phyloP scores from a whole-genome alignment of 805 yeast species.

The Tetrapisispora fleetii region DNA sequence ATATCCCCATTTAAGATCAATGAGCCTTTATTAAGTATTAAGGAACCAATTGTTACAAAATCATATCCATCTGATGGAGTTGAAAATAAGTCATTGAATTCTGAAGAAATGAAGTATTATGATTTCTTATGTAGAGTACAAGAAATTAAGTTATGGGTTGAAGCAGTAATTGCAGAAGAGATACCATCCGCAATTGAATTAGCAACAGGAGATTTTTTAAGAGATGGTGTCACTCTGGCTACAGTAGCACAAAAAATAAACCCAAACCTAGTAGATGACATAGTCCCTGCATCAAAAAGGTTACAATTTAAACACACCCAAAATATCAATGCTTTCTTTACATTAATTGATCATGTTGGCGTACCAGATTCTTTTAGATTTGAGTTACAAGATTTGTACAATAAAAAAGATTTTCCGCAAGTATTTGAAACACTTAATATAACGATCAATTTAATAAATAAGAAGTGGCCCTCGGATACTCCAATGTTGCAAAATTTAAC shows the following conservation, averaged over 20 bases:
- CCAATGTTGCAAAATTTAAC: constrained; percentile 55
- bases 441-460: constrained; percentile 59
- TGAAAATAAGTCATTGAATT: constrained; percentile 3
- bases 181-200: constrained; percentile 50
- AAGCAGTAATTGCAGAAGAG: constrained; percentile 45
- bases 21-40: background rate
- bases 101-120: constrained; percentile 39
- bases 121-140: constrained; percentile 73
- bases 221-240: constrained; percentile 83
- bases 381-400: constrained; percentile 88
- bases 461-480: constrained; percentile 41
- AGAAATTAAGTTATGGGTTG: constrained; percentile 79
- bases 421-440: constrained; percentile 93
- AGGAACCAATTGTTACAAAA: background rate
- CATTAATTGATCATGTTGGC: constrained; percentile 53
- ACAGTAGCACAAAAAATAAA: constrained; percentile 62
- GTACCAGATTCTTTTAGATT: constrained; percentile 85
- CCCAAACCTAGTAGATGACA: constrained; percentile 48
- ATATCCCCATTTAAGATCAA: background rate
- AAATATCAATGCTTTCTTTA: constrained; percentile 76
- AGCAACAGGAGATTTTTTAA: constrained; percentile 45
- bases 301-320: constrained; percentile 87
- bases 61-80: background rate
- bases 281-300: constrained; percentile 47
- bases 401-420: constrained; percentile 83